Evolutionary conservation across 768 basidiomycete species (phyloP).

Genomic region (Rhizopogon sp.): DNA sequence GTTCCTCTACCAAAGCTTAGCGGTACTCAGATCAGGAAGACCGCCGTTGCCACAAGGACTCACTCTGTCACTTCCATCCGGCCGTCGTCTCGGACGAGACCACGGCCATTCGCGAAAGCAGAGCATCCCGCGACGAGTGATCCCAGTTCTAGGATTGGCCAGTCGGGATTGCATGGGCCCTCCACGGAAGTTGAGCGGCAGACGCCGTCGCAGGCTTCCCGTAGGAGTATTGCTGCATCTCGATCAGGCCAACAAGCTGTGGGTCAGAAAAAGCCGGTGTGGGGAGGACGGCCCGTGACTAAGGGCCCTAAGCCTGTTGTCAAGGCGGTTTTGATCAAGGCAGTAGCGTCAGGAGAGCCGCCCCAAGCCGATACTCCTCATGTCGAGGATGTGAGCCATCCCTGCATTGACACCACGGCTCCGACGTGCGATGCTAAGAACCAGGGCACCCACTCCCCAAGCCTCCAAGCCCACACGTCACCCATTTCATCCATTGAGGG

Average conservation of each 20-base stretch:
- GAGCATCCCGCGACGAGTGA: constrained; percentile 7
- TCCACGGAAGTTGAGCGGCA: neutral
- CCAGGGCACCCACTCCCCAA: constrained; percentile 29
- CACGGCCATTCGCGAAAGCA: neutral
- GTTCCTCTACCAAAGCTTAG: too few species aligned
- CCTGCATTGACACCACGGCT: neutral
- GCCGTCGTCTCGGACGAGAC: too few species aligned
- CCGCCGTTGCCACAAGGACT: too few species aligned
- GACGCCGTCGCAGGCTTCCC: neutral
- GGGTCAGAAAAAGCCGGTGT: neutral
- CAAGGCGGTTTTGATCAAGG: neutral
- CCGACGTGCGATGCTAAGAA: neutral
- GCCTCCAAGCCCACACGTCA: constrained; percentile 48
- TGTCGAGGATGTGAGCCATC: neutral
- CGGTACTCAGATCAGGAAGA: neutral
- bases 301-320: neutral
- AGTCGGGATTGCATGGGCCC: too few species aligned
- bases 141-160: neutral
- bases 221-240: neutral
- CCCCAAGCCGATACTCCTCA: neutral
- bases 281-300: neutral
- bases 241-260: neutral
- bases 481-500: constrained; percentile 51
- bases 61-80: too few species aligned
- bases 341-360: neutral